Evolutionary conservation across 129 eudicot species (phyloP).

Genomic region (Centaurea solstitialis): DNA sequence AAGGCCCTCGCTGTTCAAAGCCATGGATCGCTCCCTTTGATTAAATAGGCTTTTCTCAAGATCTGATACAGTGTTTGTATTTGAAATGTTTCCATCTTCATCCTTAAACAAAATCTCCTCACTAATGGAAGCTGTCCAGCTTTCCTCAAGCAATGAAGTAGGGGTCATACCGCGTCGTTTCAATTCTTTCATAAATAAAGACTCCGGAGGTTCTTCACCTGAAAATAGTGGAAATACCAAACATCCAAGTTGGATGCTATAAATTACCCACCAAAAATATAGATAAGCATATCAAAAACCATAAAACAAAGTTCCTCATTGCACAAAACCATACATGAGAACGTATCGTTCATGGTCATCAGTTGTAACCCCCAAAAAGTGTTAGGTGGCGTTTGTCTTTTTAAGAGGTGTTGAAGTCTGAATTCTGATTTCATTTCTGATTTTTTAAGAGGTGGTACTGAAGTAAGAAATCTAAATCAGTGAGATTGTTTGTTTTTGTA

Average conservation of each 20-base stretch:
- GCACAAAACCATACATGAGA: background rate
- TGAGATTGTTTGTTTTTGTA: no score
- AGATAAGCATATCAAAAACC: background rate
- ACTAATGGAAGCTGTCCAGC: slow-evolving; percentile 32
- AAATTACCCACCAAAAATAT: background rate
- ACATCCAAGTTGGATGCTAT: background rate
- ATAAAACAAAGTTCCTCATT: background rate
- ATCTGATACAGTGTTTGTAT: slow-evolving; percentile 52
- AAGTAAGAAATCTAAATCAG: no score
- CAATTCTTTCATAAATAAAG: slow-evolving; percentile 75
- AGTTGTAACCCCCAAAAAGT: background rate
- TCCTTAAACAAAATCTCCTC: slow-evolving; percentile 51
- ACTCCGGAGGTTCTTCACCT: slow-evolving; percentile 81
- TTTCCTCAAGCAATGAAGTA: slow-evolving; percentile 70
- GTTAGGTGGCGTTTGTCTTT: no score
- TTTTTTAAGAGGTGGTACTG: no score
- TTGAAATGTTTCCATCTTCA: slow-evolving; percentile 54
- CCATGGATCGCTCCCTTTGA: slow-evolving; percentile 75
- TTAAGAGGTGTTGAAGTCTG: no score
- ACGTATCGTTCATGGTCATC: background rate
- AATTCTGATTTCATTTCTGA: no score
- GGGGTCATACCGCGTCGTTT: slow-evolving; percentile 70
- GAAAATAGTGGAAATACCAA: slow-evolving; percentile 12
- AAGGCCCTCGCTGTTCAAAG: slow-evolving; percentile 86
- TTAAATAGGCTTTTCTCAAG: slow-evolving; percentile 47